These are phyloP conservation scores for Termitomyces sp. DNA, from an alignment of 768 basidiomycete species.

Conservation along the genomic window DNA sequence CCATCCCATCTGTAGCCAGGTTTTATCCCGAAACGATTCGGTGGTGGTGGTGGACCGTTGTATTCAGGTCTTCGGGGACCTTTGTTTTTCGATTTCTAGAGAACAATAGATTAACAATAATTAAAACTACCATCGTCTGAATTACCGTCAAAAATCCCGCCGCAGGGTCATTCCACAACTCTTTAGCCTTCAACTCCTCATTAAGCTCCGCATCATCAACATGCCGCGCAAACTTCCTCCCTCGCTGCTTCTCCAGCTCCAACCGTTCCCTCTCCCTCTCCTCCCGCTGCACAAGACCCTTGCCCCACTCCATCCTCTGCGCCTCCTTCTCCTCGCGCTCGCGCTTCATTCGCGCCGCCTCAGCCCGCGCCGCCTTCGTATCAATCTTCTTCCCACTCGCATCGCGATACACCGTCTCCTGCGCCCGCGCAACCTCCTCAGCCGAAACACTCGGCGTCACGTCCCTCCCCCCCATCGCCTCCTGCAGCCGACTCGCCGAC, in stretches of 20 bases:
- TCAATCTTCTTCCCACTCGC: constrained; percentile 84
- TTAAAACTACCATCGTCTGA: not conserved
- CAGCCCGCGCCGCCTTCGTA: constrained; percentile 76
- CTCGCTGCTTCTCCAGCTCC: constrained; percentile 65
- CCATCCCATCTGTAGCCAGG: constrained; percentile 99
- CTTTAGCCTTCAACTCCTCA: constrained; percentile 71
- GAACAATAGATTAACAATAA: not conserved
- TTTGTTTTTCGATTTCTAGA: constrained; percentile 67
- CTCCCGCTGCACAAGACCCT: constrained; percentile 86
- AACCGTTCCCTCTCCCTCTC: constrained; percentile 61
- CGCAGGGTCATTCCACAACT: constrained; percentile 97
- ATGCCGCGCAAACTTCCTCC: constrained; percentile 65
- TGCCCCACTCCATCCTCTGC: constrained; percentile 96
- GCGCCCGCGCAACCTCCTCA: constrained; percentile 56
- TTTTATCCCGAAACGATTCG: constrained; percentile 92
- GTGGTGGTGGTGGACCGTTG: constrained; percentile 79
- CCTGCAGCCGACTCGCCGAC: constrained; percentile 68
- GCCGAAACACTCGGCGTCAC: constrained; percentile 31
- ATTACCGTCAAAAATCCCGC: constrained; percentile 87
- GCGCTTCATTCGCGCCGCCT: constrained; percentile 74
- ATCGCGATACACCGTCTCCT: constrained; percentile 95
- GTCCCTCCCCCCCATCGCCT: constrained; percentile 42
- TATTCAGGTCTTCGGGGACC: constrained; percentile 83
- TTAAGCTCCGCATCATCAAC: constrained; percentile 86
- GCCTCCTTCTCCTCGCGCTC: constrained; percentile 84